Conservation (phyloP, 495 filamentous ascomycete species). For the Neurospora terricola region DNA sequence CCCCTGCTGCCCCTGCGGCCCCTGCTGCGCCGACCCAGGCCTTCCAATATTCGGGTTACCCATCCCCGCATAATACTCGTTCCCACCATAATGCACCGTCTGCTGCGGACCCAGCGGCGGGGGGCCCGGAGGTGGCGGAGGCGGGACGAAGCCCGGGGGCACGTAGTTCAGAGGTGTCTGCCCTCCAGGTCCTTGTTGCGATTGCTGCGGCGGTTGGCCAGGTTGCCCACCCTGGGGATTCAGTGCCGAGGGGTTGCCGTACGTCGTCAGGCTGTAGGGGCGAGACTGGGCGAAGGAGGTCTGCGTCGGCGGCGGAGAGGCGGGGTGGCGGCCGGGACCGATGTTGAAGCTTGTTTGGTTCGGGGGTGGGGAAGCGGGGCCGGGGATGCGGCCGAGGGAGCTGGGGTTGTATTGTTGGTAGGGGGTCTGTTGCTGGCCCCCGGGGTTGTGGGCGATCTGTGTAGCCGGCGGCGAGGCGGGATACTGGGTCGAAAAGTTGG, state of each 20-base stretch:
- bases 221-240: constrained; percentile 10
- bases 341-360: constrained; percentile 37
- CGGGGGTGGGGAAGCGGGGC: constrained; percentile 38
- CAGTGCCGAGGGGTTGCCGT: constrained; percentile 33
- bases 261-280: constrained; percentile 26
- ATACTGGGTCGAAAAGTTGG: constrained; percentile 39
- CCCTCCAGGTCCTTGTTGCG: constrained; percentile 3
- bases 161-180: constrained; percentile 28
- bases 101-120: constrained; percentile 65
- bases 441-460: constrained; percentile 25
- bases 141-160: constrained; percentile 79
- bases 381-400: constrained; percentile 37
- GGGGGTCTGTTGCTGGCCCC: constrained; percentile 24
- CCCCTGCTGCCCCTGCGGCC: background rate
- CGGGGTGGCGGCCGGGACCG: constrained; percentile 30
- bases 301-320: constrained; percentile 45
- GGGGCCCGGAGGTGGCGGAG: constrained; percentile 78
- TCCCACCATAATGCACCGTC: constrained; percentile 36
- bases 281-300: constrained; percentile 28
- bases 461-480: constrained; percentile 40
- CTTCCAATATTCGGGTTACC: constrained; percentile 5
- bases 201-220: constrained; percentile 17
- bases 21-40: constrained; percentile 13
- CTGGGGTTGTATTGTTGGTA: constrained; percentile 39
- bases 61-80: constrained; percentile 26